Evolutionary conservation across 2,329 filamentous ascomycete species (phyloP).

Genomic region (Setomelanomma holmii): DNA sequence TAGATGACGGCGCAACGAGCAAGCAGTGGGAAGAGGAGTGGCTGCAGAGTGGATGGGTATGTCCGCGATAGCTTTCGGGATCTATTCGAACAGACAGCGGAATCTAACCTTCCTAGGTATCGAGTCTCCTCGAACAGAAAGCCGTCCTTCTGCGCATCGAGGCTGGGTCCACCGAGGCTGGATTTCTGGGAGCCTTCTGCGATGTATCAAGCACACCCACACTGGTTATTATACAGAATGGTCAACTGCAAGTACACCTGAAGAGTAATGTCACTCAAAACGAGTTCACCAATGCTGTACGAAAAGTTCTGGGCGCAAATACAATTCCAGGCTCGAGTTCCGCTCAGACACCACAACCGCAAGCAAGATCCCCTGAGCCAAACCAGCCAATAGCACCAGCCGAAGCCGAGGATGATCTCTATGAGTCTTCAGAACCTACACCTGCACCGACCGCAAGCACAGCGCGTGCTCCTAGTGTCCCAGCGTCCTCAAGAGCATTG

Average conservation of each 20-base stretch:
- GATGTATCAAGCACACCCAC: constrained; percentile 80
- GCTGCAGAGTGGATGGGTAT: constrained; percentile 53
- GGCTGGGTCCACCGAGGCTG: constrained; percentile 79
- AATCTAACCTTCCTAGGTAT: constrained; percentile 35
- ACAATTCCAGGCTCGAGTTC: constrained; percentile 34
- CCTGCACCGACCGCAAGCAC: constrained; percentile 7
- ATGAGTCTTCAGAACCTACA: constrained; percentile 4
- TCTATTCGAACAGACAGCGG: not conserved
- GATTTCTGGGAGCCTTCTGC: constrained; percentile 82
- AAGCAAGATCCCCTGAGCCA: constrained; percentile 13
- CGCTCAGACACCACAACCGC: constrained; percentile 16
- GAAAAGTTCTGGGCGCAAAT: constrained; percentile 44
- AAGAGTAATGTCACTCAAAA: constrained; percentile 68
- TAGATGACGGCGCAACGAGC: constrained; percentile 75
- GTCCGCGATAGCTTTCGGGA: constrained; percentile 3
- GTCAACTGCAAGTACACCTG: constrained; percentile 79
- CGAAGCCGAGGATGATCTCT: constrained; percentile 13
- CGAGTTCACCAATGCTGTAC: constrained; percentile 68
- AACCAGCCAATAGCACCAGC: not conserved
- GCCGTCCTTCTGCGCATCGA: constrained; percentile 74
- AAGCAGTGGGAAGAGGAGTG: constrained; percentile 75
- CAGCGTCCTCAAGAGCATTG: constrained; percentile 35
- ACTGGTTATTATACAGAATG: constrained; percentile 81
- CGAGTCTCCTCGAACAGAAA: constrained; percentile 63
- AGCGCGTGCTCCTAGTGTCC: constrained; percentile 6